Base-by-base conservation (phyloP, 805 yeast genomes). In the Metschnikowia corniflorae region DNA sequence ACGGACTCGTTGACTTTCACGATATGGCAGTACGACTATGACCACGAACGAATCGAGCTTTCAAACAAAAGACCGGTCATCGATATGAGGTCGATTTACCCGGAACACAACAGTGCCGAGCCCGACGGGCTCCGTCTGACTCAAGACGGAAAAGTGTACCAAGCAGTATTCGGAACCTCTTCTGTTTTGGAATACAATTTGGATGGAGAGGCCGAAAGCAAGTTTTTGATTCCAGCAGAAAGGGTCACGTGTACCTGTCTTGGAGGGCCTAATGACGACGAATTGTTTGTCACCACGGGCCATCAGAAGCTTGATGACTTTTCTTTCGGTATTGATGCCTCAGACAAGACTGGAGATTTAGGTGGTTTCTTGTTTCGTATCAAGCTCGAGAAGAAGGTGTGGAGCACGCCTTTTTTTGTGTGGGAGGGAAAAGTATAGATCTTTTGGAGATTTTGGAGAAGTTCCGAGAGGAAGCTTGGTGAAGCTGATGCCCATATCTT, bases 101-200 rank as follows among this genome's bases (percentile, higher is more conserved):
- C 51, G 16, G 53, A 29, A 26, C 39, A 26, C 5, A 56, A 62
- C 15, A 40, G 80, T 7, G 47, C 51, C 5, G 93, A 79, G 47
- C 96, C 96, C 0, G 97, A 88, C 57, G 97, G 97, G 15, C 70
- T 83, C 46, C 66, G 80, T 17, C 60, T 83, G 45, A 77, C 83
- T 27, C 59, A 59, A 3, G 58, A 67, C 22, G 80, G 77, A 7
- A 67, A 73, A 35, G 53, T 88, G 26, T 83, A 74, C 60, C 65
- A 78, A 5, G 84, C 94, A 1, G 75, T 84, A 9, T 87, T 82
- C 76, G 71, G 79, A 18, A 71, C 82, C 1, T 56, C 65, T 27
- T 55, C 73, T 16, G 78, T 87, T 7, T 69, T 80, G 30, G 76
- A 79, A 49, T 69, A 75, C 43, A 62, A 75, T 26, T 33, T 61